phyloP scores from a whole-genome alignment of 768 basidiomycete genomes.

The Chiua virens region DNA sequence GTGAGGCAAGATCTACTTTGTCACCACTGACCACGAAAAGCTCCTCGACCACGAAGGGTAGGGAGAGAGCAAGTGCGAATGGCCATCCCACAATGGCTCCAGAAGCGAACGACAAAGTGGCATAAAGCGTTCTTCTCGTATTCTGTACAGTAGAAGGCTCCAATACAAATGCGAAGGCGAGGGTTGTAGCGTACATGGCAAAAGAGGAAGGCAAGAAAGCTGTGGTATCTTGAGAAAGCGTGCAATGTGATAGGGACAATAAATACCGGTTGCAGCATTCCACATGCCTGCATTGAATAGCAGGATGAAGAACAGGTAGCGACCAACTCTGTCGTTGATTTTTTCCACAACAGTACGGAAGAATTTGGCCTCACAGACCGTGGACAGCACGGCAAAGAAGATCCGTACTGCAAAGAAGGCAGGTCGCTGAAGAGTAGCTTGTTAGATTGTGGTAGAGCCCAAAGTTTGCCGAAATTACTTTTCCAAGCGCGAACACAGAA shows the following conservation, averaged over 20 bases:
- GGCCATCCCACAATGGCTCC: slow-evolving; percentile 97
- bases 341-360: slow-evolving; percentile 79
- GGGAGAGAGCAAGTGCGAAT: slow-evolving; percentile 81
- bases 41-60: slow-evolving; percentile 92
- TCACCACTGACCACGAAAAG: slow-evolving; percentile 78
- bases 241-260: not conserved
- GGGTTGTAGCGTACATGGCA: slow-evolving; percentile 83
- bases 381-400: slow-evolving; percentile 68
- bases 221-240: slow-evolving; percentile 33
- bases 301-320: slow-evolving; percentile 90
- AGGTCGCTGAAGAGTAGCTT: slow-evolving; percentile 55
- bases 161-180: slow-evolving; percentile 74
- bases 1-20: slow-evolving; percentile 46
- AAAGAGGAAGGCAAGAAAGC: slow-evolving; percentile 96
- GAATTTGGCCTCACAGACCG: slow-evolving; percentile 76
- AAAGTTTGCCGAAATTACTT: slow-evolving; percentile 48
- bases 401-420: slow-evolving; percentile 90
- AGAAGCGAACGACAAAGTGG: slow-evolving; percentile 70
- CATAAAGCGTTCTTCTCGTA: slow-evolving; percentile 55
- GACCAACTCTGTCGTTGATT: slow-evolving; percentile 85
- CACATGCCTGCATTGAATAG: slow-evolving; percentile 92
- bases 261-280: slow-evolving; percentile 78
- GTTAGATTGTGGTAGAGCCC: slow-evolving; percentile 10
- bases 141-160: slow-evolving; percentile 55
- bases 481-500: slow-evolving; percentile 59